Base-by-base conservation (phyloP, 2,329 filamentous ascomycete genomes). In the Rosellinia necatrix region DNA sequence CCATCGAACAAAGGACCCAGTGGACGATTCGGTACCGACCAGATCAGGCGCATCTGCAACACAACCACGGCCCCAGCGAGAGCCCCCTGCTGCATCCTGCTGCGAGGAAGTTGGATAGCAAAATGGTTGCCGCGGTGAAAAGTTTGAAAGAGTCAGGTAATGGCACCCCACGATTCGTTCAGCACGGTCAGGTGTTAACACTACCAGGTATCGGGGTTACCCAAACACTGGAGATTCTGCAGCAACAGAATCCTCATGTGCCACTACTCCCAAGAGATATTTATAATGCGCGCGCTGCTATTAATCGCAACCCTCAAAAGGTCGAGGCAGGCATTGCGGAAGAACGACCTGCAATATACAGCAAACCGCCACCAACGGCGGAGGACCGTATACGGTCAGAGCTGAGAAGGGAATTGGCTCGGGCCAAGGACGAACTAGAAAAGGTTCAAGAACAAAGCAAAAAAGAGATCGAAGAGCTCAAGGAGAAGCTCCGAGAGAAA, bases 91-190 rank as follows among this genome's bases (percentile, higher is more conserved):
- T 86, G 55, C 85, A 88, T 66, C 85, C 85, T 19, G 85, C 85
- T 3, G 85, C 85, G 13, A 77, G 85, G 59, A 87, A 87, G 62
- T 72, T 88, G 38, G 84, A 87, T 65, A 86, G 82, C 66, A 85
- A 84, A 69, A 87, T 87, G 79, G 84, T 88, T 49, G 84, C 84
- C 47, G 83, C 84, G 27, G 85, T 88, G 29, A 88, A 87, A 68
- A 77, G 82, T 52, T 75, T 88, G 3, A 87, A 87, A 71, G 84
- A 87, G 66, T 82, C 80, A 68, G 85, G 85, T 87, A 80, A 67
- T 78, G 75, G 49, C 58, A 58, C 49, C 47, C 46, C n/a, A 12
- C 24, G 52, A 56, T 13, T 32, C n/a, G 27, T 25, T 37, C 21
- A 49, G 30, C 35, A 22, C 27, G 47, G 43, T 48, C n/a, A 68